Conservation (phyloP, 106 monocot species). For the Phalaenopsis aphrodite region DNA sequence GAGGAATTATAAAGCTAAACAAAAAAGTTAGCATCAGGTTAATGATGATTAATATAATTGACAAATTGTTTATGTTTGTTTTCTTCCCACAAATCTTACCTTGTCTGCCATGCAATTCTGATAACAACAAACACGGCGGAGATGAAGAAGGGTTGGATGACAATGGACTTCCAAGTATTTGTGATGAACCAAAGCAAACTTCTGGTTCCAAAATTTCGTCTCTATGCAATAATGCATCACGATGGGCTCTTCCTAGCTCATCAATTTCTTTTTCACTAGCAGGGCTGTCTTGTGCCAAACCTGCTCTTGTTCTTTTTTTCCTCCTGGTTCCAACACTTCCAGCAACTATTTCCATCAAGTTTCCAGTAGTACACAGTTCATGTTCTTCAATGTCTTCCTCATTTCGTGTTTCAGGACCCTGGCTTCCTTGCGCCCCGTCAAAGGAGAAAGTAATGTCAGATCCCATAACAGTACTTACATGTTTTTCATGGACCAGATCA, state of each 20-base stretch:
- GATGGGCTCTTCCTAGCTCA: background rate
- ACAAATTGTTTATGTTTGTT: background rate
- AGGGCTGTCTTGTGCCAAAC: background rate
- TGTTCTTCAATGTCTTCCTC: background rate
- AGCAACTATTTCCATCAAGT: background rate
- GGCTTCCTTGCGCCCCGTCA: background rate
- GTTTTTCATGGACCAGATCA: background rate
- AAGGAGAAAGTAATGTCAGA: background rate
- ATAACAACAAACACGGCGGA: background rate
- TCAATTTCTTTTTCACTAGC: background rate
- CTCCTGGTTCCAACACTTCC: background rate
- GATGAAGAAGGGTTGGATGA: background rate
- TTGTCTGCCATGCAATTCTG: background rate
- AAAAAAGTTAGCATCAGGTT: too few relatives aligned
- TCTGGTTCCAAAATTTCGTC: background rate
- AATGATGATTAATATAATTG: background rate
- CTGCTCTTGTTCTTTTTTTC: conserved; percentile 2
- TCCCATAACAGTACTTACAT: background rate
- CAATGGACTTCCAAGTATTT: background rate
- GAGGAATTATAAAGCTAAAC: background rate
- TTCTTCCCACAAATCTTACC: background rate
- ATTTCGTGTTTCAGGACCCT: background rate
- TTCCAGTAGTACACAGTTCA: background rate
- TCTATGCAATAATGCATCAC: background rate
- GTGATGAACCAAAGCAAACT: background rate